Evolutionary conservation across 352 stramenopile genomes (phyloP).

Genomic region (Pythium dissimile): DNA sequence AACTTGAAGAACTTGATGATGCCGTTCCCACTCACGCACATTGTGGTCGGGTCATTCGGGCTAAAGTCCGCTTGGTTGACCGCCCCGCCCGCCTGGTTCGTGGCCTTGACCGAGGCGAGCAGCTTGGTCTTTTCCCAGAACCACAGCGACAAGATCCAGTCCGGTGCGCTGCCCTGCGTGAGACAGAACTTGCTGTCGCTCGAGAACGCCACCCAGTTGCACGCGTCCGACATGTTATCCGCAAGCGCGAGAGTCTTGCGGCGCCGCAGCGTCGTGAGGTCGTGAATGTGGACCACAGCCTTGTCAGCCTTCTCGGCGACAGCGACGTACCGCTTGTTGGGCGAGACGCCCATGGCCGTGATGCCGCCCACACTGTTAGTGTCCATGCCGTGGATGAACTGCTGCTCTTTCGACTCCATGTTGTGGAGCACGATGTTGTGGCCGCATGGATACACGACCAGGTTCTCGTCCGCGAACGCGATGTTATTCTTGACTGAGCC

Average conservation of each 20-base stretch:
- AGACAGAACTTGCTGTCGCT: constrained; percentile 89
- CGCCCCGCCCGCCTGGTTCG: constrained; percentile 56
- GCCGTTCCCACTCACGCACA: constrained; percentile 88
- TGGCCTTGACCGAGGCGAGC: constrained; percentile 67
- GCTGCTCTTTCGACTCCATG: constrained; percentile 87
- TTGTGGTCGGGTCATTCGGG: constrained; percentile 72
- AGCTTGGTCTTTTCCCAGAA: constrained; percentile 92
- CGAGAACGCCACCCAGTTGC: constrained; percentile 85
- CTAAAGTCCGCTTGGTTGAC: constrained; percentile 90
- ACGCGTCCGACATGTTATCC: constrained; percentile 80
- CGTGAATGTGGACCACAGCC: constrained; percentile 89
- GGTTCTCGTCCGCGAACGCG: constrained; percentile 81
- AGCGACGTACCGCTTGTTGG: constrained; percentile 85
- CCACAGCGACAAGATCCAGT: constrained; percentile 91
- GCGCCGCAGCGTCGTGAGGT: constrained; percentile 79
- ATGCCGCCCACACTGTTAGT: constrained; percentile 66
- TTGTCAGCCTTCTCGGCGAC: constrained; percentile 85
- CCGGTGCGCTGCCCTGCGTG: constrained; percentile 83
- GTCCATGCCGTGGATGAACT: constrained; percentile 89
- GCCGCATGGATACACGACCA: constrained; percentile 84
- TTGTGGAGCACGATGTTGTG: constrained; percentile 89
- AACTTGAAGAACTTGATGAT: constrained; percentile 91
- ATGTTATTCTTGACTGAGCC: constrained; percentile 78
- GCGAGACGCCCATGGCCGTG: constrained; percentile 77
- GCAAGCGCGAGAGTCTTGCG: constrained; percentile 80